Base-by-base conservation (phyloP, 305 asterid genomes). In the Fraxinus sp. region DNA sequence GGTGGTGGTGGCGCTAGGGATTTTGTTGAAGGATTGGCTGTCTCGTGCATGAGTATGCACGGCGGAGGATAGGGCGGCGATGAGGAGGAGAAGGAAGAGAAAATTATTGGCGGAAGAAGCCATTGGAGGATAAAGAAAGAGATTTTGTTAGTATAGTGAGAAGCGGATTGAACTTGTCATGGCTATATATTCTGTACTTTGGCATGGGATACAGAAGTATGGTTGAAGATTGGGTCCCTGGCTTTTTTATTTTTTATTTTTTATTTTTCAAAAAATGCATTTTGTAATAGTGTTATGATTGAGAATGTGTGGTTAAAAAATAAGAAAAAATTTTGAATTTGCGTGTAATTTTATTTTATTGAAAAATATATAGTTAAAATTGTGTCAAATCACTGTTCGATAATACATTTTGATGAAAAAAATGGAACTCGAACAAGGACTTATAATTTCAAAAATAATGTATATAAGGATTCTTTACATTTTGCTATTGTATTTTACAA, bases 21-120 rank as follows among this genome's bases (percentile, higher is more conserved):
- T 55, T 85, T 95, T 95, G 95, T 88, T 91, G 91, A 95, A 95
- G 80, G 84, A 86, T 64, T 92, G 98, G 85, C 92, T 88, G 4
- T 90, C 97, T 76, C 97, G 87, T 55, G 97, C 98, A 62, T 89
- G 91, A 72, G 86, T 83, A 1, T 79, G 90, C 7, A 81, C 59
- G 0, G 90, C 85, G 74, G 87, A 85, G 2, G 88, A 37, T 78
- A 91, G 89, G 72, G 89, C 32, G 0, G 88, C 83, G 83, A 92
- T 80, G 74, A 66, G 59, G 62, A 52, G 71, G 85, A 92, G 44
- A 13, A 44, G 55, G 20, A 52, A 52, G 85, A 85, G 88, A 28
- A 85, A 4, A 33, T 80, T 71, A 64, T 81, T 88, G 88, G 91
- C 85, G 3, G 78, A 62, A 87, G 86, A 64, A 81, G 95, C 93